Base-by-base conservation (phyloP, 2,329 filamentous ascomycete genomes). In the Paramyrothecium sp. region DNA sequence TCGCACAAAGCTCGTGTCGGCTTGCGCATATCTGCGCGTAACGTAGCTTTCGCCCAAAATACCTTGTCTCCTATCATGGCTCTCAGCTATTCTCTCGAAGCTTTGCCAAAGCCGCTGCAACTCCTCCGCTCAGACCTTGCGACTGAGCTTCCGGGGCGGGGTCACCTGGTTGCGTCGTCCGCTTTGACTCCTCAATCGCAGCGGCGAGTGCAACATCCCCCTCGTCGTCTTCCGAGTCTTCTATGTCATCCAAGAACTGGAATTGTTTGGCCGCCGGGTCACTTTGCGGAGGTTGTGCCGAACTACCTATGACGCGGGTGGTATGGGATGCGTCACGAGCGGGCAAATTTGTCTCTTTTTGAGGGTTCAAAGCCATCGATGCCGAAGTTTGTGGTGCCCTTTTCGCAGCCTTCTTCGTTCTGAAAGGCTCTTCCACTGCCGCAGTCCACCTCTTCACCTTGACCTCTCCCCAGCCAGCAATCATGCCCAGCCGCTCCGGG, bases 391-490 rank as follows among this genome's bases (percentile, higher is more conserved):
- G 68, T 49, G 66, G 57, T 22, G 61, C 63, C 38, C 72, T 64
- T 68, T 78, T 90, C n/a, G 82, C 84, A 2, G 90, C 84, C 66
- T 89, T 89, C 65, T 87, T 86, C 5, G 89, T 86, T 57, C 91
- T 79, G 66, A 98, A 97, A 0, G 92, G 91, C 73, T 96, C 92
- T 58, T 91, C 85, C 2, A 97, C 89, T 11, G 90, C 89, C 56
- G 80, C 83, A 63, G 84, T 89, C 94, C 94, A 98, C 57, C 87
- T 85, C 73, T 90, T 89, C 21, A 97, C 92, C 74, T 99, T 99
- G 77, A 91, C 92, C 74, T 96, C 91, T 34, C 95, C 95, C 93
- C 93, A 99, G 1, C 95, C 95, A 30, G 88, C 84, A n/a, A 99
- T 86, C 60, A 91, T 78, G 16, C 87, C 86, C 38, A 99, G 83